Conservation (phyloP, 202 grass and related monocot species). For the Saccharum hybrid region DNA sequence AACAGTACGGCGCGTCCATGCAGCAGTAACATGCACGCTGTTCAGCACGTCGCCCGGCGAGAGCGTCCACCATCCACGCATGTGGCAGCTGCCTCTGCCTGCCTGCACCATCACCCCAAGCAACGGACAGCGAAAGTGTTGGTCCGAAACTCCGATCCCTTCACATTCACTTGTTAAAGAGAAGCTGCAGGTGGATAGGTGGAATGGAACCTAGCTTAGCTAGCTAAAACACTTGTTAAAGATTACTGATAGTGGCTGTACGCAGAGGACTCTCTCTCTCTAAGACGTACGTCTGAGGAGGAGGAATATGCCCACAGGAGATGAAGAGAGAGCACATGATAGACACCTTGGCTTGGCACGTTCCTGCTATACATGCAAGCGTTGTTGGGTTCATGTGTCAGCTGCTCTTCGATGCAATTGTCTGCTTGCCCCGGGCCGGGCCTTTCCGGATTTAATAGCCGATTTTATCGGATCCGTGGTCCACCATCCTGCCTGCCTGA, state of each 20-base stretch:
- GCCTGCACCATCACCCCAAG: background rate
- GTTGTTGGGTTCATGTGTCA: conserved; percentile 23
- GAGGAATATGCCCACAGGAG: conserved; percentile 45
- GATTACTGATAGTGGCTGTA: background rate
- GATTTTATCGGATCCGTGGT: conserved; percentile 50
- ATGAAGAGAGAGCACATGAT: conserved; percentile 29
- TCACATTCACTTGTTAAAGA: background rate
- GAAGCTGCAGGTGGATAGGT: conserved; percentile 3
- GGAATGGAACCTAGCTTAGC: conserved; percentile 17
- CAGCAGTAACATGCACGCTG: conserved; percentile 34
- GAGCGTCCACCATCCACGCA: conserved; percentile 21
- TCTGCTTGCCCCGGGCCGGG: background rate
- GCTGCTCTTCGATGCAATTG: conserved; percentile 12
- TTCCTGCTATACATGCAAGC: background rate
- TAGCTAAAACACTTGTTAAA: conserved; percentile 30
- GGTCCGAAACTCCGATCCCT: background rate
- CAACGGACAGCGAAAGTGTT: background rate
- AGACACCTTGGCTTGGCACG: conserved; percentile 55
- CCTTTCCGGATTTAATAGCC: conserved; percentile 55
- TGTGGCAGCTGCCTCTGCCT: conserved; percentile 10
- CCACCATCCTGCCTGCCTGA: conserved; percentile 5
- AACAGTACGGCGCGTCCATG: conserved; percentile 13
- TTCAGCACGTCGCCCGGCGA: conserved; percentile 20
- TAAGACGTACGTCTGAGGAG: background rate
- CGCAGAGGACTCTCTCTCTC: background rate